These are phyloP conservation scores for Nicotiana paniculata DNA, from an alignment of 257 asterid species.

Conservation along the genomic window DNA sequence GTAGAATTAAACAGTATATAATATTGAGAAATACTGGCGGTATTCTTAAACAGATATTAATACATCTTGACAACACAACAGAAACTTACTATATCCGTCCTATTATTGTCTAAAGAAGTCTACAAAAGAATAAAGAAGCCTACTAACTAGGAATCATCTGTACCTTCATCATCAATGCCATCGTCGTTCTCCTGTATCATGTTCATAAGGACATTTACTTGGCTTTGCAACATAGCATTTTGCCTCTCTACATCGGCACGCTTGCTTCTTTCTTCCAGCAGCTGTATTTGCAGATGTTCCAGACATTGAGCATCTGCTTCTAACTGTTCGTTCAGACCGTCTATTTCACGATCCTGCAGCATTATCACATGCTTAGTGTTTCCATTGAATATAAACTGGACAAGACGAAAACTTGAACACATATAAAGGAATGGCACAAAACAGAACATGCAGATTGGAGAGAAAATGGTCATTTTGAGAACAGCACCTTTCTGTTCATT, in stretches of 20 bases:
- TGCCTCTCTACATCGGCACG: conserved; percentile 80
- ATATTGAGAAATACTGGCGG: neutral
- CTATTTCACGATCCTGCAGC: conserved; percentile 89
- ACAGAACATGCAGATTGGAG: neutral
- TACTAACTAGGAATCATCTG: conserved; percentile 27
- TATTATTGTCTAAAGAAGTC: conserved; percentile 5
- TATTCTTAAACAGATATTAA: neutral
- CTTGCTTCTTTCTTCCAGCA: conserved; percentile 88
- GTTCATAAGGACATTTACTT: conserved; percentile 82
- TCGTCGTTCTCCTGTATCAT: conserved; percentile 78
- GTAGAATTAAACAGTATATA: neutral
- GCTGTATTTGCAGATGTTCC: conserved; percentile 89
- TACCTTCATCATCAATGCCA: conserved; percentile 37
- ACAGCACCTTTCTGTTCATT: conserved; percentile 85
- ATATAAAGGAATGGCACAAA: neutral
- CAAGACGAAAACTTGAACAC: neutral
- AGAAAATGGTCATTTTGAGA: neutral
- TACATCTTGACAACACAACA: neutral
- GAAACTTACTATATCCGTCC: neutral
- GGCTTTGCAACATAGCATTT: conserved; percentile 70
- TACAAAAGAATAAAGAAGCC: neutral
- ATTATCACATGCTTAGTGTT: neutral
- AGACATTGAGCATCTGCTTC: conserved; percentile 80
- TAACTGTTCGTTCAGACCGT: conserved; percentile 84
- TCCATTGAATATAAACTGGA: neutral